Conservation (phyloP, 148 eudicot species). For the Rhododendron griersonianum region DNA sequence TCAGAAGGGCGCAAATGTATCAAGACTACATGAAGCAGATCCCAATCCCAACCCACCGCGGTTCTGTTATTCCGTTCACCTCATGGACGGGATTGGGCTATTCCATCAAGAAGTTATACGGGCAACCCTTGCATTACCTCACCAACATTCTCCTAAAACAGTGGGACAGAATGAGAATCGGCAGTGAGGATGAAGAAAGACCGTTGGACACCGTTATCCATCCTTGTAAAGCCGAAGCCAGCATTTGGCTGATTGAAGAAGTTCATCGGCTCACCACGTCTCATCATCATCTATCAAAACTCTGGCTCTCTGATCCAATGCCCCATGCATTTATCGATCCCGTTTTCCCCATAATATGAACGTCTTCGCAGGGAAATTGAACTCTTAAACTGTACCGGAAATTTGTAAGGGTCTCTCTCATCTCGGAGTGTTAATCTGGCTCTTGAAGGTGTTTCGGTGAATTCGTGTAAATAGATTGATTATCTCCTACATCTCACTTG, state of each 20-base stretch:
- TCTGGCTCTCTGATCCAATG: conserved; percentile 53
- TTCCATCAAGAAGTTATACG: conserved; percentile 61
- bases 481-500: too few species aligned
- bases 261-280: conserved; percentile 65
- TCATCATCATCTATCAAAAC: conserved; percentile 40
- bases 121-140: conserved; percentile 73
- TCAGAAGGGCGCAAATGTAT: conserved; percentile 56
- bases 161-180: conserved; percentile 61
- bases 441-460: too few species aligned
- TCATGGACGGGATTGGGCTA: conserved; percentile 67
- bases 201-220: conserved; percentile 57
- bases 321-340: conserved; percentile 49
- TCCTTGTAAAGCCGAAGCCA: conserved; percentile 72
- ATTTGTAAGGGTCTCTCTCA: too few species aligned
- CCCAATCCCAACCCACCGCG: conserved; percentile 54
- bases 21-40: conserved; percentile 76
- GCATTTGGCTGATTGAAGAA: conserved; percentile 72
- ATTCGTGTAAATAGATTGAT: too few species aligned
- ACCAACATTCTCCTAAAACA: conserved; percentile 59
- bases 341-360: conserved; percentile 36
- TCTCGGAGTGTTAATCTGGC: too few species aligned
- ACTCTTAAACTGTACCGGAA: too few species aligned
- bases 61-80: conserved; percentile 57
- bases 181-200: conserved; percentile 33
- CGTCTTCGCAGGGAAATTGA: background rate